Evolutionary conservation across 805 yeast species (phyloP).

Genomic region (Lachancea kluyveri): DNA sequence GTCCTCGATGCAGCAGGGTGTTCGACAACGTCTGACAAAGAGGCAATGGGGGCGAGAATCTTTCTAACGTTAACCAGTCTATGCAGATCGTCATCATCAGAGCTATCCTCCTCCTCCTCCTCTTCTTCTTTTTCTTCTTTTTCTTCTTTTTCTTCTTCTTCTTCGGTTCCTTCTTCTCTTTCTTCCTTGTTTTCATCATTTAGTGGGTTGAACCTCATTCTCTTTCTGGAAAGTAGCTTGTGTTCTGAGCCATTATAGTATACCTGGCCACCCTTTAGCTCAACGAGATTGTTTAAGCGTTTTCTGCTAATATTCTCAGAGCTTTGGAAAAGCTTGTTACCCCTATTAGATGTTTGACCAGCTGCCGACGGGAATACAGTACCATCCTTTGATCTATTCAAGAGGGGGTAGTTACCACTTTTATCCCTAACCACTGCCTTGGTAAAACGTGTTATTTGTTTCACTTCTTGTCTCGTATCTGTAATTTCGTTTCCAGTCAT

Average conservation of each 20-base stretch:
- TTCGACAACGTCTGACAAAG: slow-evolving; percentile 70
- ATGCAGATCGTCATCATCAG: slow-evolving; percentile 44
- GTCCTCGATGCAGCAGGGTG: slow-evolving; percentile 67
- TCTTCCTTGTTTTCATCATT: slow-evolving; percentile 5
- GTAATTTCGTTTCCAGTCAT: too few species aligned
- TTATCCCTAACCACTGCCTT: slow-evolving; percentile 26
- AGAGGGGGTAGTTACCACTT: slow-evolving; percentile 29
- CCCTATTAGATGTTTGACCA: slow-evolving; percentile 44
- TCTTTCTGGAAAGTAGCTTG: slow-evolving; percentile 26
- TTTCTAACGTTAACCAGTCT: slow-evolving; percentile 46
- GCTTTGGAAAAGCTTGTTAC: slow-evolving; percentile 49
- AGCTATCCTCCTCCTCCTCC: slow-evolving; percentile 31
- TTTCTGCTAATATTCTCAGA: slow-evolving; percentile 42
- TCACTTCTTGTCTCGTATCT: slow-evolving; percentile 13
- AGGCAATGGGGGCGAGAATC: slow-evolving; percentile 69
- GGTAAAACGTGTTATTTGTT: slow-evolving; percentile 19
- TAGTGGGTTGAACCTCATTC: slow-evolving; percentile 24
- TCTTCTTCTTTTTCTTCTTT: slow-evolving; percentile 21
- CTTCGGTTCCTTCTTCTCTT: slow-evolving; percentile 8
- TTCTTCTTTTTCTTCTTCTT: too few species aligned
- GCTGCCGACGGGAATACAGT: slow-evolving; percentile 21
- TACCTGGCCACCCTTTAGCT: slow-evolving; percentile 26
- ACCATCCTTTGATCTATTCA: slow-evolving; percentile 26
- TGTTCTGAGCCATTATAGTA: slow-evolving; percentile 34
- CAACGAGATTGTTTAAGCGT: slow-evolving; percentile 32